Percentiles rank a stretch among this genome's conserved stretches.
Evolutionary conservation across 2,329 filamentous ascomycete species (phyloP).

Genomic region (Talaromyces sp.): DNA sequence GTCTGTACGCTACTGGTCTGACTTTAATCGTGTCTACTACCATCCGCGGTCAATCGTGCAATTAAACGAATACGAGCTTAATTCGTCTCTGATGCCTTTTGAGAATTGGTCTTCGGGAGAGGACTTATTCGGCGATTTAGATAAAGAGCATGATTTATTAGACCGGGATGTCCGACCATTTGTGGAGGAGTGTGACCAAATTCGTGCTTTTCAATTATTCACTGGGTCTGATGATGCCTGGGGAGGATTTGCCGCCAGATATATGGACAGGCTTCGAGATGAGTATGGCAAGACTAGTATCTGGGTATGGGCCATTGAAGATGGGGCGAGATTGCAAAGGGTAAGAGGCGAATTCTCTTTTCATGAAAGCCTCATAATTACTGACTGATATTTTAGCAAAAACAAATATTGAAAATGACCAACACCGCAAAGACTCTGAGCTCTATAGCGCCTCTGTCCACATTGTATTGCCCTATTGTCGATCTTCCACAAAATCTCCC

Average conservation of each 20-base stretch:
- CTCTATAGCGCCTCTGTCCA: constrained; percentile 65
- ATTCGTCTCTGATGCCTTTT: constrained; percentile 75
- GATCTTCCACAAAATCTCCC: constrained; percentile 57
- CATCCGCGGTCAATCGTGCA: constrained; percentile 85
- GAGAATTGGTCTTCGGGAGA: constrained; percentile 70
- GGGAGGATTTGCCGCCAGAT: constrained; percentile 70
- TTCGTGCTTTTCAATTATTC: constrained; percentile 82
- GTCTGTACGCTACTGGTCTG: constrained; percentile 90
- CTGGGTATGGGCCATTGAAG: constrained; percentile 82
- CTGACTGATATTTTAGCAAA: constrained; percentile 36
- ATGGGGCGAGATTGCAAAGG: constrained; percentile 51
- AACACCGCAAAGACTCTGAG: constrained; percentile 72
- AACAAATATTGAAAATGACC: constrained; percentile 60
- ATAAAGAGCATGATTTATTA: constrained; percentile 77
- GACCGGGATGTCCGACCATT: constrained; percentile 89
- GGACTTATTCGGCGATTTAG: constrained; percentile 68
- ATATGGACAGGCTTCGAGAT: constrained; percentile 74
- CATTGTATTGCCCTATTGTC: constrained; percentile 71
- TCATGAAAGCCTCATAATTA: background rate
- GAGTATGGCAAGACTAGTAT: constrained; percentile 85
- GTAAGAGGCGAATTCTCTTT: constrained; percentile 35
- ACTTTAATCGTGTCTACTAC: constrained; percentile 89
- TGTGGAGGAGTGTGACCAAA: constrained; percentile 85
- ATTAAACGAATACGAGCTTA: constrained; percentile 79
- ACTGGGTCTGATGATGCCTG: constrained; percentile 71